Percentiles rank a stretch among this genome's conserved stretches.
phyloP scores from a whole-genome alignment of 257 asterid species.

The Nicotiana paniculata region DNA sequence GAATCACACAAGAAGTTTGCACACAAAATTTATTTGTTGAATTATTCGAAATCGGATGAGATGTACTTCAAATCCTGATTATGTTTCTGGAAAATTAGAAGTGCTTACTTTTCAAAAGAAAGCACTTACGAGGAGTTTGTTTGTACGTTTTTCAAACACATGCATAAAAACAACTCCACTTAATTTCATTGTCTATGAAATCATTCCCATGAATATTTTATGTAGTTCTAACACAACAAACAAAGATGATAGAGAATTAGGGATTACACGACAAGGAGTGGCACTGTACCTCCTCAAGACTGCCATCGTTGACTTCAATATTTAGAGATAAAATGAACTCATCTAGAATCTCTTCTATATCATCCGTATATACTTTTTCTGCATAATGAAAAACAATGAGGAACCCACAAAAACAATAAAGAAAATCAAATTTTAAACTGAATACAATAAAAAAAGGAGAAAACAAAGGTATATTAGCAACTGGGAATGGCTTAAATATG shows the following conservation, averaged over 20 bases:
- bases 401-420: background rate
- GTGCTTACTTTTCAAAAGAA: too few relatives aligned
- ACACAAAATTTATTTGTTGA: too few relatives aligned
- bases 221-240: background rate
- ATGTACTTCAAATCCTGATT: too few relatives aligned
- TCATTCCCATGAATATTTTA: background rate
- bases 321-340: constrained; percentile 57
- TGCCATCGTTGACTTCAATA: constrained; percentile 56
- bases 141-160: too few relatives aligned
- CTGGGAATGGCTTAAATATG: background rate
- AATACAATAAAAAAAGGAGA: background rate
- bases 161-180: background rate
- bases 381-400: constrained; percentile 7
- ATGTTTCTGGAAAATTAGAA: too few relatives aligned
- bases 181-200: background rate
- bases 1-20: too few relatives aligned
- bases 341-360: constrained; percentile 57
- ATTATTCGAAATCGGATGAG: too few relatives aligned
- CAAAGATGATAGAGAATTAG: background rate
- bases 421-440: background rate
- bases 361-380: constrained; percentile 57
- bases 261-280: background rate
- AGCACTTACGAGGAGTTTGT: too few relatives aligned
- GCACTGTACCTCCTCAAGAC: constrained; percentile 59
- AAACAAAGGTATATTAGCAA: background rate